These are phyloP conservation scores for Penicillium sp. DNA, from an alignment of 2,329 filamentous ascomycete genomes.

Conservation along the genomic window DNA sequence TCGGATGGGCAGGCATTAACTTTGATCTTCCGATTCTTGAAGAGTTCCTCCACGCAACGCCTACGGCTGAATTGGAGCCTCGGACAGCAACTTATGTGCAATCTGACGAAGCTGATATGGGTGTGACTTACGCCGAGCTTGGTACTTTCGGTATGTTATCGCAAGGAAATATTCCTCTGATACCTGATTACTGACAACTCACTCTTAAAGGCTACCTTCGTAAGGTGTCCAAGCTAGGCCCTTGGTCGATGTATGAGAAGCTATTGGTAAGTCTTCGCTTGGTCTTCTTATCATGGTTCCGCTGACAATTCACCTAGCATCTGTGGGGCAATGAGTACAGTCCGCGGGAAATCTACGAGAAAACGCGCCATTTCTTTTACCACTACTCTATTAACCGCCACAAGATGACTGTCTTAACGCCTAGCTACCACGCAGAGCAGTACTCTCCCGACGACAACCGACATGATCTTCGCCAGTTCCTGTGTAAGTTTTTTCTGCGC, in stretches of 20 bases:
- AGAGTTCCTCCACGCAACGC: constrained; percentile 63
- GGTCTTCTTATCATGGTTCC: neutral
- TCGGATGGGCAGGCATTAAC: constrained; percentile 59
- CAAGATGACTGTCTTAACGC: constrained; percentile 63
- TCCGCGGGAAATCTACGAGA: constrained; percentile 48
- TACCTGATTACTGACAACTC: neutral
- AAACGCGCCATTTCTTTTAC: constrained; percentile 46
- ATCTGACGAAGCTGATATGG: constrained; percentile 57
- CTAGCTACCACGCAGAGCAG: constrained; percentile 53
- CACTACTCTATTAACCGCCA: constrained; percentile 64
- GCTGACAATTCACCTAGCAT: constrained; percentile 25
- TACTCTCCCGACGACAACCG: constrained; percentile 61
- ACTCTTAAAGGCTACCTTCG: constrained; percentile 44
- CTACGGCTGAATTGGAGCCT: constrained; percentile 65
- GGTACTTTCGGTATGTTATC: constrained; percentile 46
- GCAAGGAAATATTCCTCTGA: neutral
- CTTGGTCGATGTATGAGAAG: constrained; percentile 55
- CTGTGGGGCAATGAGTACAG: constrained; percentile 46
- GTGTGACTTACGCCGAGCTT: constrained; percentile 57
- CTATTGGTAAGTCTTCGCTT: constrained; percentile 34
- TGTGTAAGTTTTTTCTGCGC: constrained; percentile 38
- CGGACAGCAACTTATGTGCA: constrained; percentile 63
- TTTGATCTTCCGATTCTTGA: constrained; percentile 66
- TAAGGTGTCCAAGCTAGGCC: constrained; percentile 56
- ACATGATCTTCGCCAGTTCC: constrained; percentile 57